Evolutionary conservation across 2,329 filamentous ascomycete species (phyloP).

Genomic region (Botryotinia narcissicola): DNA sequence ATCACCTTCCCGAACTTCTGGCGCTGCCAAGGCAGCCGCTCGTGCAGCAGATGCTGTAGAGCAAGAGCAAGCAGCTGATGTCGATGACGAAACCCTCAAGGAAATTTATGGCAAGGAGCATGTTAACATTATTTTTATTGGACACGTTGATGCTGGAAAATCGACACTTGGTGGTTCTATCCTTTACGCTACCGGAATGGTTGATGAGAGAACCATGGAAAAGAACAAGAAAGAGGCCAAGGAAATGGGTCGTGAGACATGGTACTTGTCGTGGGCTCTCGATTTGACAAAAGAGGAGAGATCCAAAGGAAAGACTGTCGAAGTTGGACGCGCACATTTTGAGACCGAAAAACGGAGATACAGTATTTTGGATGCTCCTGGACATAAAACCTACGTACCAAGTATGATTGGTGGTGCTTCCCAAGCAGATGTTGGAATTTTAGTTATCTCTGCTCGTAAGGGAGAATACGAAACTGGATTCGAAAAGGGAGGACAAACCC

Average conservation of each 20-base stretch:
- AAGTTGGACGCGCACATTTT: conserved; percentile 93
- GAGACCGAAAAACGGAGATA: conserved; percentile 96
- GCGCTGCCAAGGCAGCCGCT: conserved; percentile 50
- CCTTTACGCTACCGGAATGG: conserved; percentile 92
- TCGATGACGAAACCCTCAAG: conserved; percentile 81
- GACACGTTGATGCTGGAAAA: conserved; percentile 97
- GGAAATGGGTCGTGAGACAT: conserved; percentile 92
- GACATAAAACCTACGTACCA: conserved; percentile 96
- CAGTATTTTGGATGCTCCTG: conserved; percentile 93
- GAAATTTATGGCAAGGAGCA: conserved; percentile 95
- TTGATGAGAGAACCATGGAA: conserved; percentile 97
- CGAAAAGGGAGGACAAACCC: conserved; percentile 92
- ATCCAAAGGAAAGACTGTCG: conserved; percentile 95
- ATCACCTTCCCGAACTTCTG: conserved; percentile 65
- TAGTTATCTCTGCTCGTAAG: conserved; percentile 95
- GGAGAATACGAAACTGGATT: conserved; percentile 99
- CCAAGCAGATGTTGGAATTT: conserved; percentile 88
- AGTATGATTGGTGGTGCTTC: conserved; percentile 97
- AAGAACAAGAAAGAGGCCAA: conserved; percentile 98
- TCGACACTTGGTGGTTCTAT: conserved; percentile 94
- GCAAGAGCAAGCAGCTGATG: conserved; percentile 65
- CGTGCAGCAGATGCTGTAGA: conserved; percentile 80
- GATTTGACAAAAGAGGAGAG: conserved; percentile 97
- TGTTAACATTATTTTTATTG: conserved; percentile 95
- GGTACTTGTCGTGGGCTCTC: conserved; percentile 98